A percentile compares a stretch with the other conserved stretches of the same genome.
These are phyloP conservation scores for Moringa oleifera DNA, from an alignment of 345 rosid species.

Conservation along the genomic window DNA sequence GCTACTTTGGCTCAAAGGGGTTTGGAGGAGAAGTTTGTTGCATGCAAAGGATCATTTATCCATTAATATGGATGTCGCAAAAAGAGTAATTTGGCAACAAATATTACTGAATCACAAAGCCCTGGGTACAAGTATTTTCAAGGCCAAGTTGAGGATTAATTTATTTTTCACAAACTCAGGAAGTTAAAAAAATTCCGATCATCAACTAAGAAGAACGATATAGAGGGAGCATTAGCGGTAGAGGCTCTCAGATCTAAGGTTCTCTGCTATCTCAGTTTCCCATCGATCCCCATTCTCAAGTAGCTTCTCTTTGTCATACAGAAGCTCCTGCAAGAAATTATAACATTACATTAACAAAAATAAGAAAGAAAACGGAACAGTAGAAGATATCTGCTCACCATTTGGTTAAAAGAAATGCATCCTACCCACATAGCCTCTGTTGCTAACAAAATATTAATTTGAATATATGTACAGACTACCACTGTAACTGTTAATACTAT, in stretches of 20 bases:
- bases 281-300: conserved; percentile 96
- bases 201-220: neutral
- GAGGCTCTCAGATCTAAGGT: conserved; percentile 92
- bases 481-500: too few species aligned
- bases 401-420: too few species aligned
- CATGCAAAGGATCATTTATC: conserved; percentile 3
- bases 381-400: too few species aligned
- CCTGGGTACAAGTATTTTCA: conserved; percentile 9
- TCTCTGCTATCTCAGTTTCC: conserved; percentile 98
- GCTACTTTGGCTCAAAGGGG: too few species aligned
- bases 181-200: neutral
- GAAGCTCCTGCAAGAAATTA: conserved; percentile 57
- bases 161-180: conserved; percentile 21
- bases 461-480: too few species aligned
- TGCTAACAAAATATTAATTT: too few species aligned
- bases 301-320: conserved; percentile 94
- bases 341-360: neutral
- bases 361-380: too few species aligned
- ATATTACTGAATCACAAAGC: neutral
- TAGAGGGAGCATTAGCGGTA: conserved; percentile 46
- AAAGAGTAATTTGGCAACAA: conserved; percentile 7
- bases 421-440: too few species aligned
- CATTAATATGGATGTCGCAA: conserved; percentile 7
- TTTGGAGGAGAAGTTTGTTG: too few species aligned
- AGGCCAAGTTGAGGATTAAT: conserved; percentile 20